A percentile compares a stretch with the other conserved stretches of the same genome.
Conservation (phyloP, 805 yeast species). For the Metschnikowia dekortorum region DNA sequence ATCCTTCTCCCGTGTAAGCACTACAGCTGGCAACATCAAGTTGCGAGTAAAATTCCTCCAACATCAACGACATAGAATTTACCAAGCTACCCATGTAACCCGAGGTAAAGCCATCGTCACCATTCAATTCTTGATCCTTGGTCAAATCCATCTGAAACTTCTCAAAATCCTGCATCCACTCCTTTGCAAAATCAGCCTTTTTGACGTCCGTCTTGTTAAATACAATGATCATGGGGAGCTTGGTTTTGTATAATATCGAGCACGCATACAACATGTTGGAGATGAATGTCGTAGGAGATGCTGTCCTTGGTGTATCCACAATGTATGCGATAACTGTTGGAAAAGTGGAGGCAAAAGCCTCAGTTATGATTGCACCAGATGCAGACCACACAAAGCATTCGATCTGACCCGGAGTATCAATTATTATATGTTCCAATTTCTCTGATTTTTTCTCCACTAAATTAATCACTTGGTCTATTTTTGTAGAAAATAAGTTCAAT, state of each 20-base stretch:
- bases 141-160: constrained; percentile 76
- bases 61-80: constrained; percentile 91
- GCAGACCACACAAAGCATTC: constrained; percentile 99
- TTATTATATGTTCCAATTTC: constrained; percentile 60
- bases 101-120: constrained; percentile 55
- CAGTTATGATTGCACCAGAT: constrained; percentile 93
- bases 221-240: constrained; percentile 93
- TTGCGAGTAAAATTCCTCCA: constrained; percentile 93
- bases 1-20: constrained; percentile 89
- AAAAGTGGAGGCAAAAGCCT: constrained; percentile 90
- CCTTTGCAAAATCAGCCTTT: constrained; percentile 81
- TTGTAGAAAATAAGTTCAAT: constrained; percentile 85
- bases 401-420: constrained; percentile 98
- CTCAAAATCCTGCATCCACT: constrained; percentile 98
- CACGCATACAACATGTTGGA: constrained; percentile 98
- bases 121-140: constrained; percentile 62
- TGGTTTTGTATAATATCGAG: constrained; percentile 91
- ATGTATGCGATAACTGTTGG: constrained; percentile 96
- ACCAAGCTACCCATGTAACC: constrained; percentile 94
- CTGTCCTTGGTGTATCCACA: constrained; percentile 92
- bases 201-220: constrained; percentile 92
- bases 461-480: constrained; percentile 89
- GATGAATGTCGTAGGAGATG: constrained; percentile 95
- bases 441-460: constrained; percentile 75
- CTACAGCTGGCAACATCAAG: constrained; percentile 91